These are phyloP conservation scores for Sisymbrium irio DNA, from an alignment of 345 rosid species.

Conservation along the genomic window DNA sequence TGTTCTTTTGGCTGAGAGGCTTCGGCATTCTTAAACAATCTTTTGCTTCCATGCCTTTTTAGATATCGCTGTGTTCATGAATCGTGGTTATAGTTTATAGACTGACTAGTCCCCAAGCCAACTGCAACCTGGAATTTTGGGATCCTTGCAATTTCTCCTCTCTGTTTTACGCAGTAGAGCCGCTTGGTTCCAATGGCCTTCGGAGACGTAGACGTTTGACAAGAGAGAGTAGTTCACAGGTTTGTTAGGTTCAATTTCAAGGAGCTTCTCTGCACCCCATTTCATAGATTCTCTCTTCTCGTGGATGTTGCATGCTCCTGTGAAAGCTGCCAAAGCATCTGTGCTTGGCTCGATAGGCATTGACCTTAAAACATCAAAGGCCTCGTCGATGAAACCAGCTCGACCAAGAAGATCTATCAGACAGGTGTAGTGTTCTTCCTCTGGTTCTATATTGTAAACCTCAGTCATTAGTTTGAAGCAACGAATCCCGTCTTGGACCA, in stretches of 20 bases:
- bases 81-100: conserved; percentile 15
- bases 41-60: conserved; percentile 13
- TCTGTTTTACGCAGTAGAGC: conserved; percentile 46
- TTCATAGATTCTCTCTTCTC: conserved; percentile 41
- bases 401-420: conserved; percentile 68
- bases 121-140: conserved; percentile 63
- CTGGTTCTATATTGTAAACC: conserved; percentile 44
- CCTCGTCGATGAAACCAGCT: conserved; percentile 60
- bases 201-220: conserved; percentile 58
- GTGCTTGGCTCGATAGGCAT: conserved; percentile 40
- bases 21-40: conserved; percentile 12
- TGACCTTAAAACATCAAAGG: conserved; percentile 46
- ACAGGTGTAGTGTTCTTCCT: conserved; percentile 61
- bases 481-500: conserved; percentile 55
- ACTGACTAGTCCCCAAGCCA: conserved; percentile 34
- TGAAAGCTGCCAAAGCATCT: conserved; percentile 56
- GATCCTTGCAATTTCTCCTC: conserved; percentile 40
- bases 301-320: conserved; percentile 60
- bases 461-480: conserved; percentile 55
- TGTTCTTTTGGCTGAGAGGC: conserved; percentile 5
- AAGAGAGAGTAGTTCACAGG: conserved; percentile 57
- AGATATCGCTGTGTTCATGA: not conserved
- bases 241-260: conserved; percentile 47
- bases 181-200: conserved; percentile 59
- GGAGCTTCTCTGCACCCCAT: conserved; percentile 58